Base-by-base conservation (phyloP, 768 basidiomycete genomes). In the Krasilnikovozyma curviuscula region DNA sequence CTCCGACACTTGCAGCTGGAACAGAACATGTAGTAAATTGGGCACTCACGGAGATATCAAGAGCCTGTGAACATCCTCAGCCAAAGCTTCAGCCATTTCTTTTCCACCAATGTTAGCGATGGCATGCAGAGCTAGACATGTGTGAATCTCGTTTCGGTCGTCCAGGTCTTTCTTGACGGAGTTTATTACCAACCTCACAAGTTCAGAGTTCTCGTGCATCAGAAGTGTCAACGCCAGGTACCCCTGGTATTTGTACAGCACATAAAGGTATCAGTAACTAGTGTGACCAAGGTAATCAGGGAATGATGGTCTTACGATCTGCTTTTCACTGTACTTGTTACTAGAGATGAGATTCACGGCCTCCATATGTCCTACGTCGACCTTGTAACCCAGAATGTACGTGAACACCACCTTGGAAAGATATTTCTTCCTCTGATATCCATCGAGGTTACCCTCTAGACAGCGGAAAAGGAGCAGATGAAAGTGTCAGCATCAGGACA, bases 401-500 rank as follows among this genome's bases (percentile, higher is more conserved):
- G 93, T 95, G 70, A 97, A 98, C 52, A 97, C 81, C 58, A 98
- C 89, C 70, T 98, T 97, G 49, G 88, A 83, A 35, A 97, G 84
- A 72, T 93, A 97, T 56, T 69, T 69, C 56, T 68, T 68, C 61
- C 66, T 67, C 55, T 69, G 68, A 39, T 68, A 65, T 16, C 68
- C 68, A 46, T 69, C 68, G 19, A 70, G 58, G 50, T 65, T 67
- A 13, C 67, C 68, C 51, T 68, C 68, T 66, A 55, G 9, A 10
- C 2, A 7, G 13, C 16, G 33, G 18, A 21, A 12, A 3, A 34
- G 23, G 18, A 16, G 27, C 43, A 27, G 41, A 16, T 34, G 32
- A 2, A 12, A 31, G 41, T 23, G 24, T 19, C 10, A 10, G 39
- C 29, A 10, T 3, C 8, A 1, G 10, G 23, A 8, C 1, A 18